Conservation (phyloP, 2,329 filamentous ascomycete species). For the Annulohypoxylon truncatum region DNA sequence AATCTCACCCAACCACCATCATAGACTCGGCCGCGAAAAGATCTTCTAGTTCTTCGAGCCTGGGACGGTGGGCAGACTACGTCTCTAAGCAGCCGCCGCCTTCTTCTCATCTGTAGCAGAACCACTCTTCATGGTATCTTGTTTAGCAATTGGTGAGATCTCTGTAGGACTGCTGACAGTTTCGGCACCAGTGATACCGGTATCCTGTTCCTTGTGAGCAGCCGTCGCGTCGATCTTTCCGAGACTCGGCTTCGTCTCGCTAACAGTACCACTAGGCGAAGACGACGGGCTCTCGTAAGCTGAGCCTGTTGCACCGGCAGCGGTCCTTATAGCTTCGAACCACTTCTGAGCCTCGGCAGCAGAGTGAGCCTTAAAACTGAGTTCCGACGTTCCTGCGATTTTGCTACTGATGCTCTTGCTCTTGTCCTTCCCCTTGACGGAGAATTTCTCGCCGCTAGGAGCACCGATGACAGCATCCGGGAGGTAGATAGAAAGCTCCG, state of each 20-base stretch:
- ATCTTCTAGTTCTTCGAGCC: slow-evolving; percentile 14
- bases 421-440: slow-evolving; percentile 93
- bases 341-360: slow-evolving; percentile 84
- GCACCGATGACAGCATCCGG: slow-evolving; percentile 85
- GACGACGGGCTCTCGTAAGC: slow-evolving; percentile 51
- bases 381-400: slow-evolving; percentile 81
- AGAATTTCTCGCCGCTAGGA: slow-evolving; percentile 85
- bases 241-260: slow-evolving; percentile 46
- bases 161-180: slow-evolving; percentile 49
- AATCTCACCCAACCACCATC: neutral
- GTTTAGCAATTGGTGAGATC: slow-evolving; percentile 45
- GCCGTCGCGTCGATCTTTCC: slow-evolving; percentile 38
- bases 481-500: slow-evolving; percentile 90
- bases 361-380: slow-evolving; percentile 88
- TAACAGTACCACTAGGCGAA: slow-evolving; percentile 48
- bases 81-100: slow-evolving; percentile 40
- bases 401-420: slow-evolving; percentile 84
- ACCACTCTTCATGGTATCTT: slow-evolving; percentile 36
- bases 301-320: slow-evolving; percentile 64
- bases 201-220: slow-evolving; percentile 59
- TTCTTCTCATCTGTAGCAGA: slow-evolving; percentile 43
- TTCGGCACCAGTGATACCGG: slow-evolving; percentile 56
- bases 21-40: neutral
- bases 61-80: slow-evolving; percentile 20
- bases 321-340: slow-evolving; percentile 77